Percentiles rank a stretch among this genome's conserved stretches.
phyloP scores from a whole-genome alignment of 2,329 filamentous ascomycete species.

The Cladosporium sp. region DNA sequence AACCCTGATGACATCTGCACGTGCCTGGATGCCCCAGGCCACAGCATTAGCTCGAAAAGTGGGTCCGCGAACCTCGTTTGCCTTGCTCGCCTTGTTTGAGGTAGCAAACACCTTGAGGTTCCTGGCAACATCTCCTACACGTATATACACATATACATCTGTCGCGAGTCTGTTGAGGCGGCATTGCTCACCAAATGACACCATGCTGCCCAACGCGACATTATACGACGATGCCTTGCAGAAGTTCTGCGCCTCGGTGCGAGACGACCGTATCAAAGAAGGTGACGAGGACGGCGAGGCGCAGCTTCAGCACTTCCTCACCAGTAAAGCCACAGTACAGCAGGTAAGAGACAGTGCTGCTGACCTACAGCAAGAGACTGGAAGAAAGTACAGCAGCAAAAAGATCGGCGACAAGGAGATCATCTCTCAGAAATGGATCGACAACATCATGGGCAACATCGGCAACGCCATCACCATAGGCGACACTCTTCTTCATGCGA shows the following conservation, averaged over 20 bases:
- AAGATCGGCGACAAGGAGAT: constrained; percentile 23
- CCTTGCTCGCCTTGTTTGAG: neutral
- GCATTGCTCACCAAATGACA: neutral
- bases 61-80: neutral
- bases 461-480: constrained; percentile 24
- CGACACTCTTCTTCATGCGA: constrained; percentile 25
- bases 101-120: neutral
- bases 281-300: constrained; percentile 15
- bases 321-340: constrained; percentile 1
- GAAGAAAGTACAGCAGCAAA: constrained; percentile 20
- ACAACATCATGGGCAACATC: constrained; percentile 26
- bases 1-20: neutral
- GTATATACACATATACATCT: neutral
- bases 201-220: neutral
- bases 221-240: constrained; percentile 19
- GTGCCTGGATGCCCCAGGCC: neutral
- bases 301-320: constrained; percentile 22
- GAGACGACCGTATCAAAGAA: constrained; percentile 15
- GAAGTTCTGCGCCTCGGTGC: constrained; percentile 3
- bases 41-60: neutral
- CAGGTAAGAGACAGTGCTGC: constrained; percentile 6
- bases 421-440: constrained; percentile 23
- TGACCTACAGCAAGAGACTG: constrained; percentile 18
- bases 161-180: neutral
- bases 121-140: neutral